Evolutionary conservation across 345 rosid species (phyloP), one percentile per base, ranked within the genome.

Genomic region (Syzygium jambos): DNA sequence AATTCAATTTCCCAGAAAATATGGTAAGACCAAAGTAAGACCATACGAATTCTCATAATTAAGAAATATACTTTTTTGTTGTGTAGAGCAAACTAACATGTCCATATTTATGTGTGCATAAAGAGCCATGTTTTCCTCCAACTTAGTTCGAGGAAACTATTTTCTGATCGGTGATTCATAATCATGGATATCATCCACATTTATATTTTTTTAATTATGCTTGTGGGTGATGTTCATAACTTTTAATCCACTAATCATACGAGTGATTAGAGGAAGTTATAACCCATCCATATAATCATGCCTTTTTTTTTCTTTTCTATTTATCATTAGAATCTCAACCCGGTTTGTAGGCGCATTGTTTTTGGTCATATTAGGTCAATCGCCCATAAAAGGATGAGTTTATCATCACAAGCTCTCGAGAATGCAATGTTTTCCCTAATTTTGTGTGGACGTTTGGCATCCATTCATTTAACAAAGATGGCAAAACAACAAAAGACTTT

Each of bases 1-100:
- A 88, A 91, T 94, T 27, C 87, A 89, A 78, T 51, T 90, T 29
- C 93, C 93, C 49, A 7, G 82, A 88, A 86, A 89, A n/a, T 87
- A 91, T 13, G 95, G 94, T 94, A 86, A 80, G 22, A 68, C 4
- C 43, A 65, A 30, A 30, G 78, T 43, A 65, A 21, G 16, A 65
- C 78, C 43, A 29, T 21, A 16, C 30, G 78, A 65, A 16, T 65
- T 30, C 10, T 41, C 41, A 65, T 13, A 17, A 65, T 29, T 15
- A 65, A 22, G 3, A 65, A 38, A 65, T 4, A 30, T 65, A 65
- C 41, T 65, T 34, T 38, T 21, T 1, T 65, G 78, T 4, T 16
- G 6, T 30, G 1, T 34, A 30, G 34, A 16, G 23, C 22, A 34
- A 65, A 63, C 41, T 29, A 14, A 29, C 22, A 34, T 63, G 41